These are phyloP conservation scores for Castanopsis chinensis DNA, from an alignment of 306 rosid genomes.

Conservation along the genomic window DNA sequence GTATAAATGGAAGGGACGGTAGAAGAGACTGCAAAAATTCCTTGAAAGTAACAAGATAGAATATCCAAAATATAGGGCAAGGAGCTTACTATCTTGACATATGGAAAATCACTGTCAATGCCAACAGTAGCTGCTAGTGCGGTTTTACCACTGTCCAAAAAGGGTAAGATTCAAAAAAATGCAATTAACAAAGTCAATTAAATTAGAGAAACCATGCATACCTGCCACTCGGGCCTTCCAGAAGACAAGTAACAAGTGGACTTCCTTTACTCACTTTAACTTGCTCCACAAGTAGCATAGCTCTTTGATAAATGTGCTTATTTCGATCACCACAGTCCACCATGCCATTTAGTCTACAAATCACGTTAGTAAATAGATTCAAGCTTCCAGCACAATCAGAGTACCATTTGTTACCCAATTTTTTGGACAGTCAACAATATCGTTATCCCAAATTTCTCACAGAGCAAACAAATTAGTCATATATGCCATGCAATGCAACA, in stretches of 20 bases:
- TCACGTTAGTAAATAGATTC: constrained; percentile 8
- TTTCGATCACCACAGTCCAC: constrained; percentile 89
- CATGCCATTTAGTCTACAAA: constrained; percentile 79
- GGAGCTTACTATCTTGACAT: constrained; percentile 92
- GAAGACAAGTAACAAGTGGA: constrained; percentile 89
- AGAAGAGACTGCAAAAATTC: neutral
- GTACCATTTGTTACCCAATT: neutral
- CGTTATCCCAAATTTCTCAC: neutral
- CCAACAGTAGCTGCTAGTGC: constrained; percentile 96
- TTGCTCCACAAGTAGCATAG: constrained; percentile 87
- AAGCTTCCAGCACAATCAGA: neutral
- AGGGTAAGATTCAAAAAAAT: constrained; percentile 34
- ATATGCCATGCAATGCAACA: neutral
- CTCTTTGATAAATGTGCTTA: constrained; percentile 75
- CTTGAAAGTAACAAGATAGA: constrained; percentile 5
- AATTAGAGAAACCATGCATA: constrained; percentile 22
- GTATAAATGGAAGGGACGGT: constrained; percentile 4
- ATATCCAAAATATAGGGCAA: constrained; percentile 3
- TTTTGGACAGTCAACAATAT: neutral
- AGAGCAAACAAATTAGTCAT: neutral
- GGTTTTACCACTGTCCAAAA: constrained; percentile 83
- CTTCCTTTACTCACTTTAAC: constrained; percentile 96
- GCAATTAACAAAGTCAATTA: constrained; percentile 20
- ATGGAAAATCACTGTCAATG: constrained; percentile 93
- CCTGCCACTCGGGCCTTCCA: constrained; percentile 98